phyloP scores from a whole-genome alignment of 2,329 filamentous ascomycete species.

The Pseudogymnoascus sp. region DNA sequence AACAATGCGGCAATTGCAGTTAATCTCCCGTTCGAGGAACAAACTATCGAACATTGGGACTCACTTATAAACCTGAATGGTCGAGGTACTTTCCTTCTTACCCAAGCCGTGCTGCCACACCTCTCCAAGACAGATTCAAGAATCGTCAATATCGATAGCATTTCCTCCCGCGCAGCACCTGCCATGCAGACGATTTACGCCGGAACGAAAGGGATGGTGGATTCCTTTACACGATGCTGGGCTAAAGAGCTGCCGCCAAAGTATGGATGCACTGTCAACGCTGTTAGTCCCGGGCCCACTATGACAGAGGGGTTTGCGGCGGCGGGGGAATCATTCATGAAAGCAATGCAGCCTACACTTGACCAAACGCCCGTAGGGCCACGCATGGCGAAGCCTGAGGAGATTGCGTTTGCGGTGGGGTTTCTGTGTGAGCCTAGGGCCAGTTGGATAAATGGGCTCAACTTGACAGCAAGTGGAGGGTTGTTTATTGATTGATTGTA shows the following conservation, averaged over 20 bases:
- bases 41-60: slow-evolving; percentile 33
- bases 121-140: slow-evolving; percentile 29
- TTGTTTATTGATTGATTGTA: slow-evolving; percentile 17
- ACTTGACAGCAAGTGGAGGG: slow-evolving; percentile 30
- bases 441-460: slow-evolving; percentile 39
- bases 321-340: slow-evolving; percentile 34
- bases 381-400: slow-evolving; percentile 35
- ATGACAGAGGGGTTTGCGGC: slow-evolving; percentile 30
- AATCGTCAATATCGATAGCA: slow-evolving; percentile 37
- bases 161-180: slow-evolving; percentile 29
- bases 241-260: slow-evolving; percentile 33
- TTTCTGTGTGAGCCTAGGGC: slow-evolving; percentile 37
- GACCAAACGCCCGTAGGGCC: slow-evolving; percentile 35
- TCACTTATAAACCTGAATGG: slow-evolving; percentile 34
- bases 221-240: slow-evolving; percentile 38
- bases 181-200: slow-evolving; percentile 39
- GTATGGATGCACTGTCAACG: slow-evolving; percentile 39
- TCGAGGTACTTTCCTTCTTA: slow-evolving; percentile 35
- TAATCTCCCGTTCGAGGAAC: slow-evolving; percentile 31
- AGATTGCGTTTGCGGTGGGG: slow-evolving; percentile 39
- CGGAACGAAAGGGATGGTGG: slow-evolving; percentile 42
- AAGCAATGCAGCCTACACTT: slow-evolving; percentile 33
- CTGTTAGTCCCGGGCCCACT: slow-evolving; percentile 36
- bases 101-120: slow-evolving; percentile 32
- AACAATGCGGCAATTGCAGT: slow-evolving; percentile 38